These are phyloP conservation scores for Apiospora hydei DNA, from an alignment of 2,329 filamentous ascomycete genomes.

Conservation along the genomic window DNA sequence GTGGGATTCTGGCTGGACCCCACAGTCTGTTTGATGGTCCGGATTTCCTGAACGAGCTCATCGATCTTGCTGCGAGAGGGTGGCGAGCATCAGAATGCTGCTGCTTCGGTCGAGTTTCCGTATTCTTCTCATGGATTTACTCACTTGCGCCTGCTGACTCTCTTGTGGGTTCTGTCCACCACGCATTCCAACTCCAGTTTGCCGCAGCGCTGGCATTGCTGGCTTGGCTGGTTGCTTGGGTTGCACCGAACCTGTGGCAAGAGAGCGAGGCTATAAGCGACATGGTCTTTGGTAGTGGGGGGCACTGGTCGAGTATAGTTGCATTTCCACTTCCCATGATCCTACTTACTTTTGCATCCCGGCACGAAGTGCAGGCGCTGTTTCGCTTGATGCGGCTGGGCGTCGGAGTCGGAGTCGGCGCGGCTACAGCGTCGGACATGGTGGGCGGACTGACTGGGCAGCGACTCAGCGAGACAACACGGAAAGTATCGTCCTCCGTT, in stretches of 20 bases:
- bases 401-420: constrained; percentile 8
- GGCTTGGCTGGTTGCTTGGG: constrained; percentile 36
- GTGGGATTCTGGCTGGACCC: constrained; percentile 31
- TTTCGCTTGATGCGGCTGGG: constrained; percentile 42
- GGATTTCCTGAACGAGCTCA: constrained; percentile 61
- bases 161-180: constrained; percentile 43
- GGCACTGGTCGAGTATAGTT: neutral
- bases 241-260: constrained; percentile 42
- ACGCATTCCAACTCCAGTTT: constrained; percentile 40
- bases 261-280: neutral
- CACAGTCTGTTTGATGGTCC: constrained; percentile 61
- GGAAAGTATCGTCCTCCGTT: too few species aligned
- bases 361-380: constrained; percentile 43
- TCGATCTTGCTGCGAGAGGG: constrained; percentile 58
- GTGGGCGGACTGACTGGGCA: neutral
- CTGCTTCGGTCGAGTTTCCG: neutral
- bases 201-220: constrained; percentile 42
- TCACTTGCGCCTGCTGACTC: constrained; percentile 42
- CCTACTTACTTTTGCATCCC: constrained; percentile 42
- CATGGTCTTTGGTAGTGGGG: neutral
- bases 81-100: neutral
- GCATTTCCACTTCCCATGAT: neutral
- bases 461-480: neutral
- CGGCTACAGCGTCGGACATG: constrained; percentile 15
- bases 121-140: constrained; percentile 21